Conservation (phyloP, 148 eudicot species). For the Cornus florida region DNA sequence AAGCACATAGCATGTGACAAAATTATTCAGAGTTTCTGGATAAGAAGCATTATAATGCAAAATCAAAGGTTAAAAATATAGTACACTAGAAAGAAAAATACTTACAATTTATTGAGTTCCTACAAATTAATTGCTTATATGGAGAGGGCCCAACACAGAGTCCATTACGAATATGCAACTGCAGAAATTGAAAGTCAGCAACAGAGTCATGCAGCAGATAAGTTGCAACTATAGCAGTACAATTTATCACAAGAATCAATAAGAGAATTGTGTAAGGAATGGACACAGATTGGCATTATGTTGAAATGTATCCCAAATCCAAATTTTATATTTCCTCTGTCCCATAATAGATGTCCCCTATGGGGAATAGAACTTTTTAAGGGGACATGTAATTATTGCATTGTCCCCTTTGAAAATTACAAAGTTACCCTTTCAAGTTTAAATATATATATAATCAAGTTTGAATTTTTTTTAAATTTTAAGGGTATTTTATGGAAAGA, state of each 20-base stretch:
- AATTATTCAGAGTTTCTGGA: not conserved
- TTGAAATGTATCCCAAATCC: not conserved
- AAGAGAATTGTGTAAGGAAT: not conserved
- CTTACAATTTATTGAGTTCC: constrained; percentile 45
- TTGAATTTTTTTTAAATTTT: no score
- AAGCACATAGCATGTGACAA: not conserved
- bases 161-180: constrained; percentile 27
- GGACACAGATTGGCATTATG: not conserved
- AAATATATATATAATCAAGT: no score
- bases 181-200: constrained; percentile 16
- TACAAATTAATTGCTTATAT: constrained; percentile 10
- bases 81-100: not conserved
- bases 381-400: no score
- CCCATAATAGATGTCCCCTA: no score
- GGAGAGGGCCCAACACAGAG: constrained; percentile 17
- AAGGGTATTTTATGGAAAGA: no score
- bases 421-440: no score
- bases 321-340: no score
- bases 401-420: no score
- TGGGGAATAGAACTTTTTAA: no score
- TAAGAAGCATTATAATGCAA: not conserved
- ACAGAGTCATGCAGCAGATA: not conserved
- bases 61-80: not conserved
- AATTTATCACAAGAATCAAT: not conserved
- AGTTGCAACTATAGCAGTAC: not conserved